Evolutionary conservation across 495 filamentous ascomycete species (phyloP).

Genomic region (Penicillium maclennaniae): DNA sequence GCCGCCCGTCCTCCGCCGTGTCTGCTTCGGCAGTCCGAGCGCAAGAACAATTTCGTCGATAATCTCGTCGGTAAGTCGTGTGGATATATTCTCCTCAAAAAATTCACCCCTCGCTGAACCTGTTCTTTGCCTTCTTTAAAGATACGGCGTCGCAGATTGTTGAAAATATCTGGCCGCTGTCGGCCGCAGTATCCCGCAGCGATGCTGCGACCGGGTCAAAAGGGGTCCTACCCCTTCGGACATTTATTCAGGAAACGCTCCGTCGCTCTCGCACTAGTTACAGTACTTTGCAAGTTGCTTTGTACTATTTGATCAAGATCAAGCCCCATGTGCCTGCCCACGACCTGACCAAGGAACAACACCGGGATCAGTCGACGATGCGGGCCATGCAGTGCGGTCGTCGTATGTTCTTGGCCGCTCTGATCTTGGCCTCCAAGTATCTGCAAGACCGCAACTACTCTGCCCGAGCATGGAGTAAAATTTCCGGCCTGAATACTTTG

Average conservation of each 20-base stretch:
- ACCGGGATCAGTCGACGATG: slow-evolving; percentile 64
- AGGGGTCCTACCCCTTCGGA: slow-evolving; percentile 82
- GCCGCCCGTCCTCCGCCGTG: slow-evolving; percentile 70
- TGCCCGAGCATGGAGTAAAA: slow-evolving; percentile 96
- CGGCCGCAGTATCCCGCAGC: slow-evolving; percentile 45
- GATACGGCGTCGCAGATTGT: slow-evolving; percentile 97
- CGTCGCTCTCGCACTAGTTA: slow-evolving; percentile 93
- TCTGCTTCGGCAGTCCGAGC: slow-evolving; percentile 84
- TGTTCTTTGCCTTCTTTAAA: slow-evolving; percentile 38
- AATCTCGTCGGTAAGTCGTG: slow-evolving; percentile 91
- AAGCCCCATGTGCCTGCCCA: slow-evolving; percentile 81
- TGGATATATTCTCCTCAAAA: slow-evolving; percentile 1
- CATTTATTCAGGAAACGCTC: slow-evolving; percentile 96
- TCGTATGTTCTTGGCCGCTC: slow-evolving; percentile 91
- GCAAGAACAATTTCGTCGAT: slow-evolving; percentile 94
- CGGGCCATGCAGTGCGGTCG: slow-evolving; percentile 93
- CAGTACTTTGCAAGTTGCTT: slow-evolving; percentile 91
- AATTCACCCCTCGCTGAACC: slow-evolving; percentile 20
- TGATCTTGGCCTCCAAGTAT: slow-evolving; percentile 95
- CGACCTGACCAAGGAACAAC: slow-evolving; percentile 85
- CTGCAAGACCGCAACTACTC: slow-evolving; percentile 98
- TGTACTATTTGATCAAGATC: slow-evolving; percentile 94
- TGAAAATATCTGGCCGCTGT: slow-evolving; percentile 90
- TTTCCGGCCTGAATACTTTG: slow-evolving; percentile 80
- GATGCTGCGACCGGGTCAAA: slow-evolving; percentile 47